These are phyloP conservation scores for Penicillium crustosum DNA, from an alignment of 2,329 filamentous ascomycete genomes.

Conservation along the genomic window DNA sequence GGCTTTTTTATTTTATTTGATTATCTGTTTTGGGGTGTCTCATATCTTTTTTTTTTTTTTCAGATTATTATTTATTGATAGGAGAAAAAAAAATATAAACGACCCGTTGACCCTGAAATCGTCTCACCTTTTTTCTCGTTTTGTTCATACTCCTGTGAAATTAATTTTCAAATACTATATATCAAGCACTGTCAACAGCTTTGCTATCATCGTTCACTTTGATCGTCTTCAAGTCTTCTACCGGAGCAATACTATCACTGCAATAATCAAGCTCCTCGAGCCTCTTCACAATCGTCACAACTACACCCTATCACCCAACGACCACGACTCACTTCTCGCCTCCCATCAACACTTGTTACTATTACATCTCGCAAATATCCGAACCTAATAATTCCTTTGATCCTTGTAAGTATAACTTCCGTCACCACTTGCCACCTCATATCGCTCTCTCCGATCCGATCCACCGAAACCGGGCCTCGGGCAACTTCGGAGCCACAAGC, in stretches of 20 bases:
- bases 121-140: background rate
- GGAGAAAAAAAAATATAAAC: constrained; percentile 5
- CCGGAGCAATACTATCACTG: background rate
- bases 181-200: background rate
- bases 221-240: background rate
- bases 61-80: background rate
- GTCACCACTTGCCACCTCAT: constrained; percentile 13
- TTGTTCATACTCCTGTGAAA: background rate
- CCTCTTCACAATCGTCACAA: background rate
- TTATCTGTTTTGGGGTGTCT: constrained; percentile 3
- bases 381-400: background rate
- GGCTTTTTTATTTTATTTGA: constrained; percentile 9
- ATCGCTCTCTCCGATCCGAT: constrained; percentile 15
- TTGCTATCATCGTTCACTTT: background rate
- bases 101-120: background rate
- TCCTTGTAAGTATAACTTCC: constrained; percentile 15
- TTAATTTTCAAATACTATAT: background rate
- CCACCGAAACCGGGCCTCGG: constrained; percentile 16
- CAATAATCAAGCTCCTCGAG: background rate
- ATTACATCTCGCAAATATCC: background rate
- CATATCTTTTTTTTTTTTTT: background rate
- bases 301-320: background rate
- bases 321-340: background rate
- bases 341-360: background rate
- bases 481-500: constrained; percentile 15